Percentiles rank a stretch among this genome's conserved stretches.
phyloP scores from a whole-genome alignment of 352 stramenopile species.

The Globisporangium nunn region DNA sequence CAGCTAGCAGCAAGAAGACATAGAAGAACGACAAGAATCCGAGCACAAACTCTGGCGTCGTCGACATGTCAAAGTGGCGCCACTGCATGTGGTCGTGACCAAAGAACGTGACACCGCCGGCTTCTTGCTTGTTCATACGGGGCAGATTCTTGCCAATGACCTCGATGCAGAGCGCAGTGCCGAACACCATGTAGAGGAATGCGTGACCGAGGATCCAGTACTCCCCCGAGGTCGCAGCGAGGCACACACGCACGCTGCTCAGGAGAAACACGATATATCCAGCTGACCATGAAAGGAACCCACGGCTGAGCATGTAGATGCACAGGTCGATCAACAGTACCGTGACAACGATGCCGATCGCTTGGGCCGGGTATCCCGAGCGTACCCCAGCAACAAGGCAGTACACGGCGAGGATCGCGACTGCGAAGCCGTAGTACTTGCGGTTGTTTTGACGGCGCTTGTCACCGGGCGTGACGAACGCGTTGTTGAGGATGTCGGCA shows the following conservation, averaged over 20 bases:
- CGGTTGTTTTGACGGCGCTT: constrained; percentile 43
- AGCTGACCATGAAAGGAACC: constrained; percentile 63
- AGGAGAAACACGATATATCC: constrained; percentile 82
- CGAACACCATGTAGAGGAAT: constrained; percentile 75
- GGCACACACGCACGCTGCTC: constrained; percentile 54
- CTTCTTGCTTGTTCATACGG: constrained; percentile 76
- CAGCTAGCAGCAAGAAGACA: constrained; percentile 70
- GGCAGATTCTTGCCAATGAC: constrained; percentile 79
- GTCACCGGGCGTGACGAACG: constrained; percentile 58
- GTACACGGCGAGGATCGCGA: constrained; percentile 49
- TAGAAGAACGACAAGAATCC: constrained; percentile 84
- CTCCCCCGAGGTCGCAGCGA: constrained; percentile 53
- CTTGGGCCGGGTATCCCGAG: constrained; percentile 53
- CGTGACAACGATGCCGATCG: constrained; percentile 57
- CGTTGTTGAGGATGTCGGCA: constrained; percentile 72
- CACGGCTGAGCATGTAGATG: constrained; percentile 67
- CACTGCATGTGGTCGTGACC: constrained; percentile 61
- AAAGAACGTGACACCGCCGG: constrained; percentile 79
- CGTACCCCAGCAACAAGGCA: constrained; percentile 43
- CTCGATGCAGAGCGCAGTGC: constrained; percentile 68
- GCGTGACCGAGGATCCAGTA: constrained; percentile 82
- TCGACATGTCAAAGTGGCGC: constrained; percentile 66
- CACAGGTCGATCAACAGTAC: constrained; percentile 67
- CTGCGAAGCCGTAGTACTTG: constrained; percentile 37
- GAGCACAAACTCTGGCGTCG: constrained; percentile 76